These are phyloP conservation scores for Dichomitus squalens DNA, from an alignment of 1,284 basidiomycete genomes.

Conservation along the genomic window DNA sequence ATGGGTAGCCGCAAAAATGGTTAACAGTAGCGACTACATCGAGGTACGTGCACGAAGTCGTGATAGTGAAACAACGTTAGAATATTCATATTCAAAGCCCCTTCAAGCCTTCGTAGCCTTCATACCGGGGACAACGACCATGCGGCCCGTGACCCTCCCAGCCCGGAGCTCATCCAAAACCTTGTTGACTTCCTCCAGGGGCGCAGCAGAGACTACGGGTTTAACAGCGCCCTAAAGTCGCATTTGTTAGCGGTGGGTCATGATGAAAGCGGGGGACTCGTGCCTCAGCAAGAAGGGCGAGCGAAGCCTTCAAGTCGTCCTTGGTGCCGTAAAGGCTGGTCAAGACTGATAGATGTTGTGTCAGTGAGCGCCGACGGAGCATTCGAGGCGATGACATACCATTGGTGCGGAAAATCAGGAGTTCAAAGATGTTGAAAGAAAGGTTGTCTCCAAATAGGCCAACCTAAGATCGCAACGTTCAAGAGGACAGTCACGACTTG, in stretches of 20 bases:
- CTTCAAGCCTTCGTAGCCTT: too few relatives aligned
- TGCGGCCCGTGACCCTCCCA: constrained; percentile 8
- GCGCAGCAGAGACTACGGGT: constrained; percentile 10
- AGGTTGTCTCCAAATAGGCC: not conserved
- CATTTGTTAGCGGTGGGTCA: not conserved
- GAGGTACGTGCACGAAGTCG: too few relatives aligned
- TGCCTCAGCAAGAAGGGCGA: constrained; percentile 10
- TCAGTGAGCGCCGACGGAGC: not conserved
- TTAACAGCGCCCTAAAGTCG: constrained; percentile 9
- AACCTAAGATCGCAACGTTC: not conserved
- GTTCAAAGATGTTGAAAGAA: not conserved
- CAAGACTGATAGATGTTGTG: not conserved
- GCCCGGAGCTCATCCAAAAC: constrained; percentile 14
- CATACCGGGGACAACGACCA: constrained; percentile 5
- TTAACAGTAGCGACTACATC: too few relatives aligned
- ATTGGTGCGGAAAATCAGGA: constrained; percentile 1
- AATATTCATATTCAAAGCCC: too few relatives aligned
- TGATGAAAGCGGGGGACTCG: not conserved
- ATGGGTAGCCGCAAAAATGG: too few relatives aligned
- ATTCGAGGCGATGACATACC: not conserved
- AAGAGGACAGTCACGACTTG: too few relatives aligned
- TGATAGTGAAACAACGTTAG: too few relatives aligned
- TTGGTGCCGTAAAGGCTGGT: constrained; percentile 12
- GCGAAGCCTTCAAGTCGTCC: constrained; percentile 10
- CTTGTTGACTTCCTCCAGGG: constrained; percentile 12